Evolutionary conservation across 768 basidiomycete species (phyloP), one percentile per base, ranked within the genome.

Genomic region (Gyrodon lividus): DNA sequence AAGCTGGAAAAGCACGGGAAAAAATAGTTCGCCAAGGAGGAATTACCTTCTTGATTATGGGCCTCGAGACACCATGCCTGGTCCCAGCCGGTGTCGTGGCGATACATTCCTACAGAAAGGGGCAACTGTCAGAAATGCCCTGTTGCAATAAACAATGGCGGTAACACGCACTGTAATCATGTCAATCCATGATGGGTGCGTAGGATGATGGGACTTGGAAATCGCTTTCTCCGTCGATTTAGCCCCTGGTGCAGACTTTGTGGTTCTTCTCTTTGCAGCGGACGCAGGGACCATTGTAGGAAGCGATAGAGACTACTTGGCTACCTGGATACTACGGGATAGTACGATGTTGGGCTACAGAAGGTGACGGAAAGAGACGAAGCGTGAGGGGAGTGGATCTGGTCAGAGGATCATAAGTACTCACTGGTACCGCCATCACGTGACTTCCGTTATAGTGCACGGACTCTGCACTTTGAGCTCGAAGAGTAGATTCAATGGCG

Each of bases 21-120:
- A 22, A 20, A 49, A 9, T 28, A 10, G 52, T 52, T 8, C 3
- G 39, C 14, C n/a, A 19, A 19, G 30, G 44, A 67, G 52, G 43
- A 80, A 80, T 58, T 51, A 89, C 86, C 80, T 89, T 90, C 83
- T 94, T 95, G 70, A 94, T 86, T 6, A 77, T 77, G 19, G 74
- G 71, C 43, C 92, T 79, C 13, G 90, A 92, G 34, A 91, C 91
- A 53, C 90, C 91, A 48, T 72, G 59, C 42, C 87, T 83, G 23
- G 76, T 73, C 33, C 88, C 86, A 37, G 85, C 84, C 58, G 80
- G 81, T 65, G 84, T 74, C 30, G 70, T 75, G 49, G 72, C 63
- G 66, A 94, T 87, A 62, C 86, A 88, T 70, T 90, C 89, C 89
- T 92, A 55, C 22, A 43, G 39, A 51, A 37, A 57, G 35, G 54